Evolutionary conservation across 768 basidiomycete genomes (phyloP).

Genomic region (Crucibulum laeve): DNA sequence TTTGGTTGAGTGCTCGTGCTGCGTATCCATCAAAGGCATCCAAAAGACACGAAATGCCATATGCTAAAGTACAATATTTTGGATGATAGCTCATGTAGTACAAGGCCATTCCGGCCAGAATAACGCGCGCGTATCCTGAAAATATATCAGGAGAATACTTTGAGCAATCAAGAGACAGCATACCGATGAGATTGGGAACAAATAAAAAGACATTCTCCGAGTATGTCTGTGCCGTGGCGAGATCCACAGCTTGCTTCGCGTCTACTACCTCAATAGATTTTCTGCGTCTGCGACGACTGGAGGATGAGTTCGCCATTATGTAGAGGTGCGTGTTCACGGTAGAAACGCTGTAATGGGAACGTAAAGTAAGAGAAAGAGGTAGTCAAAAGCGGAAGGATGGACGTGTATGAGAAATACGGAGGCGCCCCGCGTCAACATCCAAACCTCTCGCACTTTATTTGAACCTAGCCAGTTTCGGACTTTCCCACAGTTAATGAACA

Average conservation of each 20-base stretch:
- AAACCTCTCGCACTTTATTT: too few relatives aligned
- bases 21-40: slow-evolving; percentile 96
- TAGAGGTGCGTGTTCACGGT: slow-evolving; percentile 2
- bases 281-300: slow-evolving; percentile 36
- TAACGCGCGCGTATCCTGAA: slow-evolving; percentile 84
- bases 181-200: slow-evolving; percentile 94
- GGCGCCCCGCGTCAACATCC: too few relatives aligned
- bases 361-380: slow-evolving; percentile 3
- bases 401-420: background rate
- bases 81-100: slow-evolving; percentile 96
- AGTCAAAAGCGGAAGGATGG: background rate
- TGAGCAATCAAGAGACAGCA: slow-evolving; percentile 17
- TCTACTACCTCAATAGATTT: slow-evolving; percentile 69
- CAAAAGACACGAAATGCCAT: slow-evolving; percentile 85
- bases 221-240: slow-evolving; percentile 81
- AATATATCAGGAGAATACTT: slow-evolving; percentile 9
- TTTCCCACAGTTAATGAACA: too few relatives aligned
- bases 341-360: slow-evolving; percentile 6
- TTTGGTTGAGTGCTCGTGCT: slow-evolving; percentile 83
- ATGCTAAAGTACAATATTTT: slow-evolving; percentile 84
- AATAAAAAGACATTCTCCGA: slow-evolving; percentile 98
- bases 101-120: slow-evolving; percentile 85
- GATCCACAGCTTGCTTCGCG: slow-evolving; percentile 81
- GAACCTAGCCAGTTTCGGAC: too few relatives aligned
- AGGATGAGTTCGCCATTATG: slow-evolving; percentile 27